Percentiles rank a stretch among this genome's conserved stretches.
phyloP scores from a whole-genome alignment of 2,329 filamentous ascomycete genomes.

The Aspergillus proliferans region DNA sequence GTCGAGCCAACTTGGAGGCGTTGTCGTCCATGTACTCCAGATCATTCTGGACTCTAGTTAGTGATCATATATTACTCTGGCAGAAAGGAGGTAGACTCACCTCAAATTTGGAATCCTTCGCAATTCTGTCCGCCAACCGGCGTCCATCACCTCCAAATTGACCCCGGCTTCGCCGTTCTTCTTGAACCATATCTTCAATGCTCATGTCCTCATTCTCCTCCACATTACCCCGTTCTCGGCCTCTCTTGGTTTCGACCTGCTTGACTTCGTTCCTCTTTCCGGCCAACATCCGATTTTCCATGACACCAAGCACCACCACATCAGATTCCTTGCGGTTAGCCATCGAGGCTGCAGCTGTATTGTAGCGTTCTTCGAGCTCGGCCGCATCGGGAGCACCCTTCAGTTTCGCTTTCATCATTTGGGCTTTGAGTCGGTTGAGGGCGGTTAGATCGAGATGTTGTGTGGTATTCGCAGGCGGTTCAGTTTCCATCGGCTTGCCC shows the following conservation, averaged over 20 bases:
- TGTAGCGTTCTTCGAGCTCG: conserved; percentile 77
- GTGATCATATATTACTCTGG: neutral
- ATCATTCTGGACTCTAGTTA: conserved; percentile 51
- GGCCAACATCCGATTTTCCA: conserved; percentile 84
- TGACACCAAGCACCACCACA: conserved; percentile 74
- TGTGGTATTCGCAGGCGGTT: conserved; percentile 43
- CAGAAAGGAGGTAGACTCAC: conserved; percentile 29
- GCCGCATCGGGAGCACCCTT: conserved; percentile 68
- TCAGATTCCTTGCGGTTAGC: conserved; percentile 54
- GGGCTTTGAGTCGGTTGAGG: conserved; percentile 83
- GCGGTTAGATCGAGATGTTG: conserved; percentile 65
- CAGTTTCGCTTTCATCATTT: conserved; percentile 93
- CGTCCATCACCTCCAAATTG: conserved; percentile 72
- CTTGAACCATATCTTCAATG: conserved; percentile 93
- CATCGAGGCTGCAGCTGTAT: conserved; percentile 62
- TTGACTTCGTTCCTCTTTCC: conserved; percentile 70
- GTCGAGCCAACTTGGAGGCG: conserved; percentile 77
- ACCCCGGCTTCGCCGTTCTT: conserved; percentile 79
- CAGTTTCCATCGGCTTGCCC: conserved; percentile 54
- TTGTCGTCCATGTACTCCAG: conserved; percentile 98
- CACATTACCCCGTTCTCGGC: conserved; percentile 75
- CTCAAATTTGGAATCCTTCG: conserved; percentile 84
- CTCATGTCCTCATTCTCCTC: conserved; percentile 93
- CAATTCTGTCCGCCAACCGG: conserved; percentile 83
- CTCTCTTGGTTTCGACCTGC: conserved; percentile 69